A percentile compares a stretch with the other conserved stretches of the same genome.
Conservation (phyloP, 2,329 filamentous ascomycete genomes). For the Sporothrix brunneoviolacea region DNA sequence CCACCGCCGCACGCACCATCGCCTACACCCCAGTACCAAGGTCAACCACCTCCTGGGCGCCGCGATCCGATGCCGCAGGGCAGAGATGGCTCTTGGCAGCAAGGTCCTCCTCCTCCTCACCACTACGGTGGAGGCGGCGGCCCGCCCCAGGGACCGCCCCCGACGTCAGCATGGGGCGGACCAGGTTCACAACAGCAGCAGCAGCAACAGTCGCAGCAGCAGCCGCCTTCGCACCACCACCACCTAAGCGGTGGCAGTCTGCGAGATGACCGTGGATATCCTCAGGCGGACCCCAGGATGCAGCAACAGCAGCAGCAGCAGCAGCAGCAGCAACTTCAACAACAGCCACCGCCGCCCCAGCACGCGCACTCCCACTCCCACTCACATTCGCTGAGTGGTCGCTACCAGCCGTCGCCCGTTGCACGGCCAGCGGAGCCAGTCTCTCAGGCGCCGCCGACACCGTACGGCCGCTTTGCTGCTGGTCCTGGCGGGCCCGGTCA, state of each 20-base stretch:
- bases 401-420: constrained; percentile 22
- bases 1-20: constrained; percentile 6
- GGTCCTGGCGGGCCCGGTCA: constrained; percentile 8
- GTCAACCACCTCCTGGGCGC: constrained; percentile 38
- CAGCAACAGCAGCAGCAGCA: constrained; percentile 16
- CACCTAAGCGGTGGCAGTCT: constrained; percentile 15
- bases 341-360: constrained; percentile 14
- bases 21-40: constrained; percentile 32
- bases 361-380: constrained; percentile 24
- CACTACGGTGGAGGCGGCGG: constrained; percentile 14
- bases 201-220: constrained; percentile 20
- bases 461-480: constrained; percentile 11
- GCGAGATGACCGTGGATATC: constrained; percentile 16
- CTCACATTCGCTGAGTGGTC: constrained; percentile 24
- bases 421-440: constrained; percentile 16
- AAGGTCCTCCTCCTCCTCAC: constrained; percentile 15
- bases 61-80: constrained; percentile 35
- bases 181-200: constrained; percentile 20
- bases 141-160: constrained; percentile 3
- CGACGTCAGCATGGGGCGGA: constrained; percentile 2
- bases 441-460: neutral
- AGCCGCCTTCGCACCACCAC: constrained; percentile 20
- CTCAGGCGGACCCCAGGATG: constrained; percentile 7
- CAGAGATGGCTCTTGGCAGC: constrained; percentile 32
- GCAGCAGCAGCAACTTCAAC: constrained; percentile 17